phyloP scores from a whole-genome alignment of 352 stramenopile genomes.

The Aphanomyces invadans region DNA sequence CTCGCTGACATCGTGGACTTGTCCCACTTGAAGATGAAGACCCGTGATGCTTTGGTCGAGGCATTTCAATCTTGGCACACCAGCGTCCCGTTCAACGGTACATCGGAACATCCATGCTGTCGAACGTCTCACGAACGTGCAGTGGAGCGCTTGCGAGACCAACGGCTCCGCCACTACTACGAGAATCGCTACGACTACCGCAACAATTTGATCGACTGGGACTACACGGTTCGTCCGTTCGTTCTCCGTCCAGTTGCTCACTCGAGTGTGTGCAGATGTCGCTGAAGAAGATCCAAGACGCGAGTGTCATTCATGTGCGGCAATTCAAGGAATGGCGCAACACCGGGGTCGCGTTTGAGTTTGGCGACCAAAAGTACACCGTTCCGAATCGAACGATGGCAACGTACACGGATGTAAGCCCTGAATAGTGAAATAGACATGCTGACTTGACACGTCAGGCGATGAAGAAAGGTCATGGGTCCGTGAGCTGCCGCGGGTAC shows the following conservation, averaged over 20 bases:
- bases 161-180: slow-evolving; percentile 86
- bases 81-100: slow-evolving; percentile 67
- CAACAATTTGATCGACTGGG: slow-evolving; percentile 91
- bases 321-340: slow-evolving; percentile 91
- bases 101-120: background rate
- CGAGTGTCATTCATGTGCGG: slow-evolving; percentile 88
- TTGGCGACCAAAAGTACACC: slow-evolving; percentile 88
- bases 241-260: no score
- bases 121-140: background rate
- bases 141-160: slow-evolving; percentile 77
- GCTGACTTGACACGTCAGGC: slow-evolving; percentile 29
- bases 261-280: slow-evolving; percentile 43
- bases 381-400: slow-evolving; percentile 87
- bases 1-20: slow-evolving; percentile 70
- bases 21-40: slow-evolving; percentile 83
- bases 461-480: slow-evolving; percentile 63
- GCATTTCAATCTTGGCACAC: slow-evolving; percentile 76
- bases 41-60: slow-evolving; percentile 83
- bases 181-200: slow-evolving; percentile 89
- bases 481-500: slow-evolving; percentile 72
- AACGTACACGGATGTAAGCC: slow-evolving; percentile 72
- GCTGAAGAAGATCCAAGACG: slow-evolving; percentile 77
- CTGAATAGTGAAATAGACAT: background rate
- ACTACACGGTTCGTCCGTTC: slow-evolving; percentile 74
- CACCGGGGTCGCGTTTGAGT: slow-evolving; percentile 91